Percentiles rank a stretch among this genome's conserved stretches.
Evolutionary conservation across 805 yeast species (phyloP).

Genomic region (Starmerella sirachaensis): DNA sequence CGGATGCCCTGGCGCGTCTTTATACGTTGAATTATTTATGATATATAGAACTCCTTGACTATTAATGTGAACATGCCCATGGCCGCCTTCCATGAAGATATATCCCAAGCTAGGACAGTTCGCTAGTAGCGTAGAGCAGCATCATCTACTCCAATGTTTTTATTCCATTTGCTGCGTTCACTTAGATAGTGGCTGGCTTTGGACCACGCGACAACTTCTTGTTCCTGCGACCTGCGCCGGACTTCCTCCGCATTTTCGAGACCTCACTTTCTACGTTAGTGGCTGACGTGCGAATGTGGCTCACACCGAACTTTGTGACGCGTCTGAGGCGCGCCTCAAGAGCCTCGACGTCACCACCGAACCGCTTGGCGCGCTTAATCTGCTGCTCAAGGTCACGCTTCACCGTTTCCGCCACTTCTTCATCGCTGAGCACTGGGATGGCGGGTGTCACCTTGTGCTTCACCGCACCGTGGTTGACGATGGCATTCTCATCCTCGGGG

Average conservation of each 20-base stretch:
- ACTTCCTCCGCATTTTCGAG: neutral
- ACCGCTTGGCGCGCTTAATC: conserved; percentile 62
- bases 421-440: conserved; percentile 39
- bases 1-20: no score
- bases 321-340: conserved; percentile 55
- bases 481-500: conserved; percentile 12
- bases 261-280: conserved; percentile 6
- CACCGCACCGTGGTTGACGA: no score
- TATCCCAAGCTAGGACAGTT: no score
- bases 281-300: conserved; percentile 17
- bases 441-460: neutral
- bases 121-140: no score
- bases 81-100: no score
- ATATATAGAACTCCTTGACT: no score
- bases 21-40: no score
- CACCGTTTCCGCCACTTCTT: conserved; percentile 58
- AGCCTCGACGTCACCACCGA: conserved; percentile 43
- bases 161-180: no score
- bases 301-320: conserved; percentile 76
- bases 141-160: no score
- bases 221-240: neutral
- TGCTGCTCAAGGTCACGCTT: conserved; percentile 55
- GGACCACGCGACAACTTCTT: conserved; percentile 6
- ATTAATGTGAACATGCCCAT: no score
- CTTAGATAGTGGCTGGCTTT: conserved; percentile 5